These are phyloP conservation scores for Copromyces sp. DNA, from an alignment of 495 filamentous ascomycete species.

Conservation along the genomic window DNA sequence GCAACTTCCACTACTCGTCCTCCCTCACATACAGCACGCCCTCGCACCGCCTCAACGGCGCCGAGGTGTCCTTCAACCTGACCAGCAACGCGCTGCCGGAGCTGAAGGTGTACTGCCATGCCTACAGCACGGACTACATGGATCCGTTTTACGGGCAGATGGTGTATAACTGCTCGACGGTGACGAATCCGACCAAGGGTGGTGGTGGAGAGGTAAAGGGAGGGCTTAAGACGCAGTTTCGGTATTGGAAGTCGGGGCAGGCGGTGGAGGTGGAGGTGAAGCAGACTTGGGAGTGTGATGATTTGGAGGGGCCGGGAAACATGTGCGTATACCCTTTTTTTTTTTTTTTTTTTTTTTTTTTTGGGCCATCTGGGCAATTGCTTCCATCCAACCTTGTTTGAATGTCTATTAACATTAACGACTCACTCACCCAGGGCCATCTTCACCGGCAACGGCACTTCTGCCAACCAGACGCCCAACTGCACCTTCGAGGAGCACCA, in stretches of 20 bases:
- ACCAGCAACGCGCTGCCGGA: conserved; percentile 8
- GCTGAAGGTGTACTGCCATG: not conserved
- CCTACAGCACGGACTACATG: not conserved
- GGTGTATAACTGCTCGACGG: not conserved
- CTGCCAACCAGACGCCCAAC: not conserved
- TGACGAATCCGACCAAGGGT: not conserved
- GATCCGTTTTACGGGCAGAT: not conserved
- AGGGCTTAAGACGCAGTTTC: not conserved
- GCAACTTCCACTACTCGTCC: conserved; percentile 8
- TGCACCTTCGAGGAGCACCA: not conserved
- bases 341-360: no score
- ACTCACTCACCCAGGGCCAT: not conserved
- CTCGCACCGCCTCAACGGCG: conserved; percentile 4
- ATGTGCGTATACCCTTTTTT: no score
- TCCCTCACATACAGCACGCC: conserved; percentile 4
- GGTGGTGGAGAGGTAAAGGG: no score
- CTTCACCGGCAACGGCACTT: not conserved
- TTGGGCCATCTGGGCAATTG: no score
- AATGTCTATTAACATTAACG: not conserved
- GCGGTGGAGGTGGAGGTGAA: not conserved
- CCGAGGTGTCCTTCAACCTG: conserved; percentile 8
- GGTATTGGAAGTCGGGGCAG: not conserved
- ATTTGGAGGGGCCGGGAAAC: not conserved
- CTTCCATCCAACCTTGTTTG: no score
- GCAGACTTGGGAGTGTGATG: not conserved